A percentile compares a stretch with the other conserved stretches of the same genome.
phyloP scores from a whole-genome alignment of 176 grass and related monocot genomes.

The Musa acuminata region DNA sequence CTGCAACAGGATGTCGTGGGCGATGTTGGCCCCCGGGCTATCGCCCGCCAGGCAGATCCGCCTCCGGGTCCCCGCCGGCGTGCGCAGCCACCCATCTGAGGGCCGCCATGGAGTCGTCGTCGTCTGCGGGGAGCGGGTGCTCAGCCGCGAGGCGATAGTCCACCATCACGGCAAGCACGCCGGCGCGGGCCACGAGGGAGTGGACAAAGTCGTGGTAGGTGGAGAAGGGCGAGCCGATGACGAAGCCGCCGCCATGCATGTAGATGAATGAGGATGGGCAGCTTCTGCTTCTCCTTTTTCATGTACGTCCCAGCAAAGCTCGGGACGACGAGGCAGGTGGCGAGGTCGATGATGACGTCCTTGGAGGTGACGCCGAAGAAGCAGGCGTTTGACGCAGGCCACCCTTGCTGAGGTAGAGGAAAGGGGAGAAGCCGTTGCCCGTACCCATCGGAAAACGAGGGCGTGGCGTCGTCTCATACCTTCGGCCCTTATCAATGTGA shows the following conservation, averaged over 20 bases:
- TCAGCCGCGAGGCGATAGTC: slow-evolving; percentile 68
- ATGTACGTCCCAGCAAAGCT: not conserved
- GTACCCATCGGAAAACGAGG: not conserved
- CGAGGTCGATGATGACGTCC: not conserved
- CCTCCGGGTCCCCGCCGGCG: too few relatives aligned
- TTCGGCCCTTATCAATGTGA: too few relatives aligned
- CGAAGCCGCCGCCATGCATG: slow-evolving; percentile 1
- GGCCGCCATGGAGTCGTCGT: slow-evolving; percentile 6
- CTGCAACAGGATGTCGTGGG: too few relatives aligned
- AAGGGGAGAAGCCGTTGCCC: not conserved
- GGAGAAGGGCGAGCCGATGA: slow-evolving; percentile 1
- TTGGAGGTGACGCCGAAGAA: not conserved
- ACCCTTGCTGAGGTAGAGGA: not conserved
- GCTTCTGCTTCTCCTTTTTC: not conserved
- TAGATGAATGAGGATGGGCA: slow-evolving; percentile 10
- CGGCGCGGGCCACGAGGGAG: not conserved
- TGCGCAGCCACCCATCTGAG: not conserved
- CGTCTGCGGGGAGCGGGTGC: slow-evolving; percentile 30
- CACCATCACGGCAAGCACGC: slow-evolving; percentile 37
- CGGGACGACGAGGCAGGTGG: not conserved
- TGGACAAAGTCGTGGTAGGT: not conserved
- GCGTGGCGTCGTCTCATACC: too few relatives aligned
- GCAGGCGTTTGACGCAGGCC: not conserved
- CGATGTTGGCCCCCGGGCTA: too few relatives aligned
- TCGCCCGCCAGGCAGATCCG: too few relatives aligned